These are phyloP conservation scores for Melocanna baccifera DNA, from an alignment of 176 grass and related monocot species.

Conservation along the genomic window DNA sequence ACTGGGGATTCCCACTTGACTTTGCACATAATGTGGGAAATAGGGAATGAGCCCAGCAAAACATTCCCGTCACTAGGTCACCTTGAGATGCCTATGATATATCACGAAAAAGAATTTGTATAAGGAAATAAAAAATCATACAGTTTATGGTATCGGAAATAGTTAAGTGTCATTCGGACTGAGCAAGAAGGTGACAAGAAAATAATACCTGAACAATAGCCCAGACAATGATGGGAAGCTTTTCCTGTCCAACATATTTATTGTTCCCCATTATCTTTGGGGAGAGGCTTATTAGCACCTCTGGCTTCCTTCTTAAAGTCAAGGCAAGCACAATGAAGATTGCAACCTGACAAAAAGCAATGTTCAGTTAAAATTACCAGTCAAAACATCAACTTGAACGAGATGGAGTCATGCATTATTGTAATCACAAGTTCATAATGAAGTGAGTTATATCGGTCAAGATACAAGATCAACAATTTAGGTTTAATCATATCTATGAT, in stretches of 20 bases:
- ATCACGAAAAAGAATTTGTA: not conserved
- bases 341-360: conserved; percentile 62
- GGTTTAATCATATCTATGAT: not conserved
- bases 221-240: conserved; percentile 80
- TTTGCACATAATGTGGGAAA: conserved; percentile 84
- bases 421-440: not conserved
- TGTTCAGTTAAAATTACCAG: conserved; percentile 7
- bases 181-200: not conserved
- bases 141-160: not conserved
- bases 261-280: conserved; percentile 68
- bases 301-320: conserved; percentile 81
- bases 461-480: conserved; percentile 7
- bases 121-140: conserved; percentile 3
- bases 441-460: not conserved
- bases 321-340: conserved; percentile 89
- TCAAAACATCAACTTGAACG: not conserved
- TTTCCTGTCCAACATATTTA: conserved; percentile 86
- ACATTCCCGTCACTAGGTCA: conserved; percentile 78
- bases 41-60: conserved; percentile 71
- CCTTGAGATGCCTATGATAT: conserved; percentile 70
- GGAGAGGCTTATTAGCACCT: conserved; percentile 49
- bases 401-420: not conserved
- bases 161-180: not conserved
- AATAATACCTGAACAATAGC: conserved; percentile 73
- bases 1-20: conserved; percentile 67